A percentile compares a stretch with the other conserved stretches of the same genome.
Conservation (phyloP, 306 rosid species). For the Corylus heterophylla region DNA sequence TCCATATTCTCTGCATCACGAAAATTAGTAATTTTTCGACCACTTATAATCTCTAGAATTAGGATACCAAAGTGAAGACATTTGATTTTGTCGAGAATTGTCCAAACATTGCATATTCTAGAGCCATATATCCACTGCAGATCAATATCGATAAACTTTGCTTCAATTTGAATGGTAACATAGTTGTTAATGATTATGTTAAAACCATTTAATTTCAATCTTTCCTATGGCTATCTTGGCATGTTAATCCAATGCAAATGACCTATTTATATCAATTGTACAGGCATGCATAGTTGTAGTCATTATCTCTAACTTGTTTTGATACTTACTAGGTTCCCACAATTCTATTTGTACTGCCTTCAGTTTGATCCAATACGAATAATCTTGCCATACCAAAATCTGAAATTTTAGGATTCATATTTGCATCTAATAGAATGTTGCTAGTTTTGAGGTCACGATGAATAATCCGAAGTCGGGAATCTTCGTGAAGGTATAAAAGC, state of each 20-base stretch:
- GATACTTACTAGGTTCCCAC: slow-evolving; percentile 71
- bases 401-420: slow-evolving; percentile 61
- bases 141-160: too few relatives aligned
- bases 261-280: too few relatives aligned
- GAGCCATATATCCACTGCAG: too few relatives aligned
- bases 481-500: slow-evolving; percentile 61
- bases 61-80: slow-evolving; percentile 52
- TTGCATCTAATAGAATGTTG: slow-evolving; percentile 50
- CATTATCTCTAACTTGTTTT: too few relatives aligned
- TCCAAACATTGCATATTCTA: slow-evolving; percentile 23
- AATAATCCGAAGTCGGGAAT: slow-evolving; percentile 54
- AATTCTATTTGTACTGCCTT: slow-evolving; percentile 44
- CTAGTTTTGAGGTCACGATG: slow-evolving; percentile 71
- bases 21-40: slow-evolving; percentile 14
- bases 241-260: too few relatives aligned
- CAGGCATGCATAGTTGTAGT: too few relatives aligned
- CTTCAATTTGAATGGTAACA: too few relatives aligned
- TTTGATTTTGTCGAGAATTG: slow-evolving; percentile 40
- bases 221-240: not conserved
- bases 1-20: not conserved
- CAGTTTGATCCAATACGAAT: slow-evolving; percentile 38
- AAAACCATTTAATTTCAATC: not conserved
- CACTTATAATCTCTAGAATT: slow-evolving; percentile 42
- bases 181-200: too few relatives aligned
- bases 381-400: slow-evolving; percentile 75